Evolutionary conservation across 192 early-diverging fungal species (phyloP).

Genomic region (Spizellomyces punctatus): DNA sequence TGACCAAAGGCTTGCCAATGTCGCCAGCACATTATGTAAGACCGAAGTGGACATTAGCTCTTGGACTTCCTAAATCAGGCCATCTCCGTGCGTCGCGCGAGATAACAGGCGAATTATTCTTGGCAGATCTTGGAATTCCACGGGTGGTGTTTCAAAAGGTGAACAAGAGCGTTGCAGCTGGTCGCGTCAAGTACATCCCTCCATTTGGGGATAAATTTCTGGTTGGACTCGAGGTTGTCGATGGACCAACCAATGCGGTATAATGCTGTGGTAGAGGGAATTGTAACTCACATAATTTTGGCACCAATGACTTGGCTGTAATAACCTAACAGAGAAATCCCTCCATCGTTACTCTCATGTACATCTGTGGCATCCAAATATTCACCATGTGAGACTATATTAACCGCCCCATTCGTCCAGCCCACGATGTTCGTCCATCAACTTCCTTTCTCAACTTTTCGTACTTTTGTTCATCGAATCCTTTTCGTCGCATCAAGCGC

Average conservation of each 20-base stretch:
- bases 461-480: constrained; percentile 16
- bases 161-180: constrained; percentile 26
- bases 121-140: constrained; percentile 79
- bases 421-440: background rate
- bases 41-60: constrained; percentile 78
- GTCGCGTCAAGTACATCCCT: constrained; percentile 42
- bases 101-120: constrained; percentile 70
- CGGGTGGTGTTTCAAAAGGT: constrained; percentile 59
- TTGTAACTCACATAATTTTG: too few relatives aligned
- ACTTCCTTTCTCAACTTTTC: background rate
- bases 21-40: constrained; percentile 57
- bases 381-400: too few relatives aligned
- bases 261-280: background rate
- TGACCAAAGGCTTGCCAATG: constrained; percentile 47
- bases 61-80: constrained; percentile 72
- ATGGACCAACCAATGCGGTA: constrained; percentile 3
- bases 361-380: too few relatives aligned
- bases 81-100: constrained; percentile 50
- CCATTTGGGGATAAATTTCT: constrained; percentile 55
- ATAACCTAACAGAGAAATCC: too few relatives aligned
- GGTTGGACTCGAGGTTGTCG: constrained; percentile 37
- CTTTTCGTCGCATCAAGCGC: background rate
- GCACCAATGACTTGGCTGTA: too few relatives aligned
- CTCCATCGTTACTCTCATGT: too few relatives aligned
- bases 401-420: background rate